Percentiles rank a stretch among this genome's conserved stretches.
Conservation (phyloP, 306 rosid genomes). For the Crotalaria pallida region DNA sequence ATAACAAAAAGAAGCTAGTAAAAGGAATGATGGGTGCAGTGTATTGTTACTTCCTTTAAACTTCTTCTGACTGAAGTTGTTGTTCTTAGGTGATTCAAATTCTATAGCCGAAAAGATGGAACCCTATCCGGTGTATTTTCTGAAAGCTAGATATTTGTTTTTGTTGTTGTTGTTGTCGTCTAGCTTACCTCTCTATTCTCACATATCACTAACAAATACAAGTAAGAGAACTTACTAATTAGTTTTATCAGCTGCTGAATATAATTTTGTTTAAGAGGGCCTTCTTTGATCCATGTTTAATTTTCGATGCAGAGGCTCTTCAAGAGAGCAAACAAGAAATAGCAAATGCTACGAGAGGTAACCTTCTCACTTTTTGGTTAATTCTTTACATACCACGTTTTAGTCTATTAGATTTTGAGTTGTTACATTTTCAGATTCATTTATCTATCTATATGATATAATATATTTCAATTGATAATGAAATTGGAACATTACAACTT, state of each 20-base stretch:
- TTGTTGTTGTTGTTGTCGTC: no score
- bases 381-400: no score
- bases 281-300: not conserved
- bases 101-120: no score
- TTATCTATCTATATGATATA: no score
- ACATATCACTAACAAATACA: no score
- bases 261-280: not conserved
- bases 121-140: no score
- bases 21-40: not conserved
- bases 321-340: conserved; percentile 91
- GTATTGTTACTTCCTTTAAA: not conserved
- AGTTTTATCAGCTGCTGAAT: no score
- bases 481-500: conserved; percentile 81
- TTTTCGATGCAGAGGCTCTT: conserved; percentile 73
- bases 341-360: conserved; percentile 84
- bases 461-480: conserved; percentile 74
- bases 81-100: no score
- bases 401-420: not conserved
- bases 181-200: no score
- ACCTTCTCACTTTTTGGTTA: not conserved
- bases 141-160: no score
- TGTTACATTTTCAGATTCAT: not conserved
- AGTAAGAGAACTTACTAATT: no score
- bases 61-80: no score
- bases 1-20: not conserved